phyloP scores from a whole-genome alignment of 129 eudicot species.

The Artemisia tridentata region DNA sequence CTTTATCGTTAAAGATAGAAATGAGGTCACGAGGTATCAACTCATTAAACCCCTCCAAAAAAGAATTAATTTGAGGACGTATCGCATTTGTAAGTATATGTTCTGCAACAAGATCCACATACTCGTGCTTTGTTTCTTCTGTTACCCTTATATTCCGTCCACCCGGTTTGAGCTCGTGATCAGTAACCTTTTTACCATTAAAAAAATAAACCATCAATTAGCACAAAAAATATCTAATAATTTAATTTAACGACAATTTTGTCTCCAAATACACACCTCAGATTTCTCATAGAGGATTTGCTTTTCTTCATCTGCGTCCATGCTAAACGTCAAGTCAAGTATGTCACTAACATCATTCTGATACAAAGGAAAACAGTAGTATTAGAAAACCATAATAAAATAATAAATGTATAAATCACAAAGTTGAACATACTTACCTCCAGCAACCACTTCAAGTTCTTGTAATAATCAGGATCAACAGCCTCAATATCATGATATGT shows the following conservation, averaged over 20 bases:
- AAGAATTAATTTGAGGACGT: slow-evolving; percentile 92
- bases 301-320: slow-evolving; percentile 99
- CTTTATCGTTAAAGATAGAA: slow-evolving; percentile 92
- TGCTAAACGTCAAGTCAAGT: slow-evolving; percentile 95
- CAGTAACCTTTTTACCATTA: slow-evolving; percentile 66
- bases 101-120: slow-evolving; percentile 98
- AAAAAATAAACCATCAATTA: slow-evolving; percentile 1
- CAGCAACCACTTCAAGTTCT: slow-evolving; percentile 96
- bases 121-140: slow-evolving; percentile 97
- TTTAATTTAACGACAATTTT: not conserved
- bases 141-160: slow-evolving; percentile 95
- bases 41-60: slow-evolving; percentile 89
- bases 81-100: slow-evolving; percentile 96
- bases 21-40: slow-evolving; percentile 82
- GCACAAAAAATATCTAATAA: not conserved
- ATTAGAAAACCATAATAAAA: not conserved
- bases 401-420: not conserved
- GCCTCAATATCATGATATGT: slow-evolving; percentile 99
- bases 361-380: slow-evolving; percentile 8
- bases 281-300: slow-evolving; percentile 94
- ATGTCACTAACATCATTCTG: slow-evolving; percentile 96
- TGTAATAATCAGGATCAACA: slow-evolving; percentile 97
- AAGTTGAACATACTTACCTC: slow-evolving; percentile 52
- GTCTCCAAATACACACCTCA: slow-evolving; percentile 49
- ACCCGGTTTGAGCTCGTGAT: slow-evolving; percentile 98